Evolutionary conservation across 2,329 filamentous ascomycete genomes (phyloP), one percentile per base, ranked within the genome.

Genomic region (Lachnellula cervina): DNA sequence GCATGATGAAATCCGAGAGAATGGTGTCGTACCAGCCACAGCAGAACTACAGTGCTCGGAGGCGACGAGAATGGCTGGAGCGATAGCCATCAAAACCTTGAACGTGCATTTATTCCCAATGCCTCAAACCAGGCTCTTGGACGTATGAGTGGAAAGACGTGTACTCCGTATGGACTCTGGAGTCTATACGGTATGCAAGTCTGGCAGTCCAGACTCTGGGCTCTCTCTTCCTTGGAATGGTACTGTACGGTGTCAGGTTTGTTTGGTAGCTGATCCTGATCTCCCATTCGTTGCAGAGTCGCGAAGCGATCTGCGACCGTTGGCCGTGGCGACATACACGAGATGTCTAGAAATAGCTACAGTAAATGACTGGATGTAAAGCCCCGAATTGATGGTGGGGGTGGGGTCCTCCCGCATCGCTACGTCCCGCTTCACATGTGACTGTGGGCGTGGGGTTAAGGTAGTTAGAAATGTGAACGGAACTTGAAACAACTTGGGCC

Each of bases 51-150:
- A n/a, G n/a, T n/a, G n/a, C 21, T 23, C 34, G 34, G 34, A 37
- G 34, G 34, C 34, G 34, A 4, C 34, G 3, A 37, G 16, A 16
- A 37, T 37, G 11, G 9, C 34, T 37, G 34, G 11, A 37, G 37
- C 37, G 16, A 17, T 9, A 13, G 37, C 37, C 37, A 32, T 32
- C 17, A 28, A 21, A 37, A 17, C 34, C 46, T 14, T 49, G 46
- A 17, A 50, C 17, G 16, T 40, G 48, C 48, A 50, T 25, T 0
- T 9, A 19, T 50, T 35, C 35, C 32, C 48, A 52, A 52, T 52
- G 51, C 51, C 42, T 46, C 51, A 52, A 52, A 8, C 23, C 51
- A 28, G 28, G 32, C 21, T 47, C 42, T 37, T 19, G 51, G 42
- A 37, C 28, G 19, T 42, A 2, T 52, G 51, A 52, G 21, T 52